Evolutionary conservation across 208 protist species (phyloP), one percentile per base, ranked within the genome.

Genomic region (Acanthamoeba castellanii): DNA sequence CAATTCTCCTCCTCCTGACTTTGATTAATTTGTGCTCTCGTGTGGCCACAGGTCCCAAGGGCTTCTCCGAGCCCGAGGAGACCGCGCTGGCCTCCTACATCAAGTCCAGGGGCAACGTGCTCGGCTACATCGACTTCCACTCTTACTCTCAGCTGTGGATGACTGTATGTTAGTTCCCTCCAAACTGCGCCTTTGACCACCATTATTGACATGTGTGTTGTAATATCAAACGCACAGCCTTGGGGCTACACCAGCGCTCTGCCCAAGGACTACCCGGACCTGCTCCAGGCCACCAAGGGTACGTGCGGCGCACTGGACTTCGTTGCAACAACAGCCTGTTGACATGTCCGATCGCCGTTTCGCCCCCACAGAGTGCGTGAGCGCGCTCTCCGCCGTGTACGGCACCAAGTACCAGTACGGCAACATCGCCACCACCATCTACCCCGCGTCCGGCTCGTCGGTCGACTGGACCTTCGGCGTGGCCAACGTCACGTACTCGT

Each of bases 101-200:
- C 68, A n/a, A 88, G 76, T 87, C 91, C 13, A 34, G 32, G 34
- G 11, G 45, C 82, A 95, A 95, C 34, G 55, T 94, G 32, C 5
- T 82, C 30, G 87, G n/a, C 32, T 74, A 70, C 87, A 94, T 94
- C 52, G 94, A 95, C 94, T 94, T 64, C 52, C 94, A 95, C 74
- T 78, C 94, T 6, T 95, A 95, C 74, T 87, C 66, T 2, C 94
- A 95, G 94, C 94, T 95, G 34, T 93, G 76, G 72, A 95, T 59
- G 61, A 92, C 95, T 5, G 74, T 95, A 32, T 34, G n/a, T 37
- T 3, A 3, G 37, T 37, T 14, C 47, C 47, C 95, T 70, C 78
- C 95, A 94, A 34, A 18, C 34, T 18, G 4, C 74, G 0, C 66
- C 34, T n/a, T 87, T 18, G 11, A 13, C 72, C 50, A 16, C 16